Percentiles rank a stretch among this genome's conserved stretches.
Conservation (phyloP, 129 eudicot species). For the Tagetes patula region DNA sequence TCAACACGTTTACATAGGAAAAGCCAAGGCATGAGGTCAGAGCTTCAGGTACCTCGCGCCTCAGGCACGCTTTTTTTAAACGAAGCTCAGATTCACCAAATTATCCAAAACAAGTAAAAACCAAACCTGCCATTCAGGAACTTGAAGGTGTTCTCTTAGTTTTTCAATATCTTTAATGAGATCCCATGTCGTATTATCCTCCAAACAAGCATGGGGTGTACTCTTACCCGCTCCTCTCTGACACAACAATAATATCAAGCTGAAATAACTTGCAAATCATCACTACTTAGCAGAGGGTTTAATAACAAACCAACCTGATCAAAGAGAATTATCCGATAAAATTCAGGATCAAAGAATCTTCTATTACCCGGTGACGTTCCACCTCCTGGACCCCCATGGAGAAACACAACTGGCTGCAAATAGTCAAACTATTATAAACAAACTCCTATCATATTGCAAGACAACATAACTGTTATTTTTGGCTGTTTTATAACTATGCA, state of each 20-base stretch:
- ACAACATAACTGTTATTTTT: no score
- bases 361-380: conserved; percentile 95
- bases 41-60: neutral
- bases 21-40: neutral
- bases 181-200: conserved; percentile 93
- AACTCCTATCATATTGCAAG: neutral
- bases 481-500: neutral
- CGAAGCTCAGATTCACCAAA: conserved; percentile 1
- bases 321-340: conserved; percentile 80
- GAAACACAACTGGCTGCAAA: conserved; percentile 93
- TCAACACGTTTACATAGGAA: neutral
- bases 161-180: conserved; percentile 84
- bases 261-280: conserved; percentile 18
- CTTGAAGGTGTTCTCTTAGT: conserved; percentile 73
- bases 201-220: conserved; percentile 95
- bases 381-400: conserved; percentile 99
- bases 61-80: neutral
- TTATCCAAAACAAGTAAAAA: conserved; percentile 11
- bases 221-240: conserved; percentile 99
- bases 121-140: conserved; percentile 97
- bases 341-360: conserved; percentile 92
- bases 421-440: conserved; percentile 19
- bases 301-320: conserved; percentile 89
- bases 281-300: conserved; percentile 14
- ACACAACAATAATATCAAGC: conserved; percentile 15